Conservation (phyloP, 192 early-diverging fungal genomes). For the Anaeromyces robustus region DNA sequence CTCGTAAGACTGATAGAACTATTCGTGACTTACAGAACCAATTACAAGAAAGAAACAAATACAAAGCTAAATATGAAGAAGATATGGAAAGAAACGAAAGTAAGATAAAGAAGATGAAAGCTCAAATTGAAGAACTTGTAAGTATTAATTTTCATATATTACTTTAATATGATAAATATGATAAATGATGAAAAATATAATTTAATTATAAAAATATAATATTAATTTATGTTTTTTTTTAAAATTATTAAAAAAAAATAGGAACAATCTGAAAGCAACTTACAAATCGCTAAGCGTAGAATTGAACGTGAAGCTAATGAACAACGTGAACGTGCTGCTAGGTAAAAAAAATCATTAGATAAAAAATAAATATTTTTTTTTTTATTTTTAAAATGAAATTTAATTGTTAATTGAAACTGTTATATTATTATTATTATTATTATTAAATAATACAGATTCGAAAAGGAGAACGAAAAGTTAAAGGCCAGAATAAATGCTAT, state of each 20-base stretch:
- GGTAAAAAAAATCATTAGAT: too few species aligned
- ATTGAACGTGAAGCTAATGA: constrained; percentile 54
- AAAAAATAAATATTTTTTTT: too few species aligned
- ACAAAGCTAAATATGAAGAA: constrained; percentile 43
- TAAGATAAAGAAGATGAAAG: constrained; percentile 43
- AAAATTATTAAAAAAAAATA: background rate
- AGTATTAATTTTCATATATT: background rate
- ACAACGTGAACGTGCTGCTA: constrained; percentile 23
- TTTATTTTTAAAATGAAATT: too few species aligned
- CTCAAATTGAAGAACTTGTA: constrained; percentile 48
- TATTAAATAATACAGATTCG: constrained; percentile 17
- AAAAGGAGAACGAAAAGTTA: constrained; percentile 28
- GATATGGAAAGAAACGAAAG: constrained; percentile 55
- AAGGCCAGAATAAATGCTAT: constrained; percentile 1
- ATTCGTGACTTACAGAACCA: constrained; percentile 79
- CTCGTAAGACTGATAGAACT: constrained; percentile 49
- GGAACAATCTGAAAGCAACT: constrained; percentile 36
- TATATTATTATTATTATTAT: background rate
- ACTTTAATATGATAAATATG: too few species aligned
- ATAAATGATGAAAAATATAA: too few species aligned
- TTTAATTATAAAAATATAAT: background rate
- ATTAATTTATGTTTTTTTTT: background rate
- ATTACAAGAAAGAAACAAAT: constrained; percentile 62
- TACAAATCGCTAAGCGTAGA: constrained; percentile 50
- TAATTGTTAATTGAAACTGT: too few species aligned